Percentiles rank a stretch among this genome's conserved stretches.
These are phyloP conservation scores for Daedaleopsis nitida DNA, from an alignment of 768 basidiomycete genomes.

Conservation along the genomic window DNA sequence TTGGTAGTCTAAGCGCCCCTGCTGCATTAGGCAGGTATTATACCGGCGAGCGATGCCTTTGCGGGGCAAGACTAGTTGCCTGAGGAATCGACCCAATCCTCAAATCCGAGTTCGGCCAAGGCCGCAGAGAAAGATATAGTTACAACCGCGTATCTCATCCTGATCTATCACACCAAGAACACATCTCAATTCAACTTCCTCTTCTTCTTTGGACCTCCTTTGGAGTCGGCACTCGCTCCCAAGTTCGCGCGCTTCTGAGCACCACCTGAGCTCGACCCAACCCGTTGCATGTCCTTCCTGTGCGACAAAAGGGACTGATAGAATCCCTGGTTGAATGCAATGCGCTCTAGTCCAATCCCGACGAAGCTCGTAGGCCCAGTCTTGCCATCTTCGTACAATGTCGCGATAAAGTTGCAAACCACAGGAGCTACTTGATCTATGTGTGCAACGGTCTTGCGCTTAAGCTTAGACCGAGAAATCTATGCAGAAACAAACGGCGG, in stretches of 20 bases:
- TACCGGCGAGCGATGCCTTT: too few species aligned
- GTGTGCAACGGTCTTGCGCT: neutral
- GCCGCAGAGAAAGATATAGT: too few species aligned
- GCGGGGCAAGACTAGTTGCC: too few species aligned
- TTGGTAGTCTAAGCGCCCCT: too few species aligned
- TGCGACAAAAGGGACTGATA: neutral
- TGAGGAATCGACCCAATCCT: too few species aligned
- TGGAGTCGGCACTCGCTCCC: neutral
- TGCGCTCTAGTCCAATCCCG: neutral
- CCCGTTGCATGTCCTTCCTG: neutral
- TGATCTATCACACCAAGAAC: neutral
- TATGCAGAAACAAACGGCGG: too few species aligned
- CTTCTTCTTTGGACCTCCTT: neutral
- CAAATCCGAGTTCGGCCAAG: too few species aligned
- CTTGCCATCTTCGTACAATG: neutral
- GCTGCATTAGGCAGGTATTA: too few species aligned
- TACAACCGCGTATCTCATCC: too few species aligned
- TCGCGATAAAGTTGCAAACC: neutral
- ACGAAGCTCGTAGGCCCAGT: neutral
- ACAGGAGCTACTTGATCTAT: neutral
- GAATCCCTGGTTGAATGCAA: constrained; percentile 1
- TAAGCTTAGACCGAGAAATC: too few species aligned
- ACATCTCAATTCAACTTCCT: neutral
- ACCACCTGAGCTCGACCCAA: neutral
- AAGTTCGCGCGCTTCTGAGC: neutral